These are phyloP conservation scores for Lepidium africanum DNA, from an alignment of 345 rosid genomes.

Conservation along the genomic window DNA sequence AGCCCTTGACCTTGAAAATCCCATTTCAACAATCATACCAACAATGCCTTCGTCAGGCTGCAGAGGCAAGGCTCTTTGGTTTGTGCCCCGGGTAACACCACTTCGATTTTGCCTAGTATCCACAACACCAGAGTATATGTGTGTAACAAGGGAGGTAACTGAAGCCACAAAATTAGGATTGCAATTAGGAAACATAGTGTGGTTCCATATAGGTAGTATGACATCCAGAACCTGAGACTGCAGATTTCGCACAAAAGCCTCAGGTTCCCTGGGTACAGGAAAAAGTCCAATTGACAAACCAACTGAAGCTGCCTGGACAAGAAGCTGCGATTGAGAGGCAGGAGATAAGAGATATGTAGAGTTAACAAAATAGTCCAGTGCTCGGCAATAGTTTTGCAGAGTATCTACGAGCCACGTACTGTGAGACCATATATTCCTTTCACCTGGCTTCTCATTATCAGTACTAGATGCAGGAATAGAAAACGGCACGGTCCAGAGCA, in stretches of 20 bases:
- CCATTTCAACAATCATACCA: slow-evolving; percentile 92
- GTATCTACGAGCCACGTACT: slow-evolving; percentile 77
- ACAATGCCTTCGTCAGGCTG: slow-evolving; percentile 88
- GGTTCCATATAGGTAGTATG: slow-evolving; percentile 83
- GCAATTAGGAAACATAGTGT: slow-evolving; percentile 71
- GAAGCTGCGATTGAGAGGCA: slow-evolving; percentile 78
- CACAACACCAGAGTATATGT: slow-evolving; percentile 80
- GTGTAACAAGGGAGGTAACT: slow-evolving; percentile 67
- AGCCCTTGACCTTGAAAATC: slow-evolving; percentile 94
- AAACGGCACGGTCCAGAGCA: slow-evolving; percentile 71
- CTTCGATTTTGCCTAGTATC: slow-evolving; percentile 69
- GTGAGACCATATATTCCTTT: slow-evolving; percentile 57
- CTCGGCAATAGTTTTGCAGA: slow-evolving; percentile 68
- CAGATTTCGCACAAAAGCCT: slow-evolving; percentile 70
- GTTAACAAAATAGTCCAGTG: slow-evolving; percentile 82
- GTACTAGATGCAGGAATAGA: slow-evolving; percentile 39
- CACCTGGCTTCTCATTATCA: slow-evolving; percentile 65
- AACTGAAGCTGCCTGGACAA: slow-evolving; percentile 79
- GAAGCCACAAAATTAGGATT: slow-evolving; percentile 68
- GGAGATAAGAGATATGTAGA: slow-evolving; percentile 61
- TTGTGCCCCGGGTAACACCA: slow-evolving; percentile 58
- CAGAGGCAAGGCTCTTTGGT: slow-evolving; percentile 67
- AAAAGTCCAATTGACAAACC: slow-evolving; percentile 88
- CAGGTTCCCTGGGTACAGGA: slow-evolving; percentile 93
- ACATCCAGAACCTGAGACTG: slow-evolving; percentile 92